These are phyloP conservation scores for Tuber borchii DNA, from an alignment of 495 filamentous ascomycete genomes.

Conservation along the genomic window DNA sequence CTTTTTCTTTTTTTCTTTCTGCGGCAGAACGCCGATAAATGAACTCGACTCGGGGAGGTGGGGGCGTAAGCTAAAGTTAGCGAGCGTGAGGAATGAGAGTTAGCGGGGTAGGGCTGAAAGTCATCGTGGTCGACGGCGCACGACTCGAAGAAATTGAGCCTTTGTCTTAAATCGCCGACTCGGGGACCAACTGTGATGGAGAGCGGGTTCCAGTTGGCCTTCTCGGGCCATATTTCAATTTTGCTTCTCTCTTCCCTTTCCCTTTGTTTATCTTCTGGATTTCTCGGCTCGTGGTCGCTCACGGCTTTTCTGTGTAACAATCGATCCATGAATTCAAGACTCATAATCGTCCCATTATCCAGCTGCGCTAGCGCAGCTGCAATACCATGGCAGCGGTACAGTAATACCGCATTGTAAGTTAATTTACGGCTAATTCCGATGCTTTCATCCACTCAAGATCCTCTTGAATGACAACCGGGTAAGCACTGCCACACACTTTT, in stretches of 20 bases:
- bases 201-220: neutral
- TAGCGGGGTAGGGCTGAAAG: neutral
- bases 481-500: neutral
- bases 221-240: neutral
- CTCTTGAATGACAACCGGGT: neutral
- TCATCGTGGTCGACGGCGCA: neutral
- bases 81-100: no score
- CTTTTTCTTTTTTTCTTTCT: neutral
- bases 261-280: neutral
- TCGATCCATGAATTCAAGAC: neutral
- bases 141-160: neutral
- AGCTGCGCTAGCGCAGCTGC: neutral
- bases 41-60: neutral
- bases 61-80: neutral
- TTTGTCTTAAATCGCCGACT: neutral
- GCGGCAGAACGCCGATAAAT: neutral
- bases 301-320: neutral
- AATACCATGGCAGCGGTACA: neutral
- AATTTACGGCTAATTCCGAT: neutral
- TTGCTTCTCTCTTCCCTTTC: neutral
- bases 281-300: neutral
- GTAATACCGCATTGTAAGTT: neutral
- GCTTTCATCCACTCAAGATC: neutral
- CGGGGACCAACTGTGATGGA: neutral
- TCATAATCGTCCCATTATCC: neutral